Evolutionary conservation across 768 basidiomycete genomes (phyloP), one percentile per base, ranked within the genome.

Genomic region (Phylloporus rhodoxanthus): DNA sequence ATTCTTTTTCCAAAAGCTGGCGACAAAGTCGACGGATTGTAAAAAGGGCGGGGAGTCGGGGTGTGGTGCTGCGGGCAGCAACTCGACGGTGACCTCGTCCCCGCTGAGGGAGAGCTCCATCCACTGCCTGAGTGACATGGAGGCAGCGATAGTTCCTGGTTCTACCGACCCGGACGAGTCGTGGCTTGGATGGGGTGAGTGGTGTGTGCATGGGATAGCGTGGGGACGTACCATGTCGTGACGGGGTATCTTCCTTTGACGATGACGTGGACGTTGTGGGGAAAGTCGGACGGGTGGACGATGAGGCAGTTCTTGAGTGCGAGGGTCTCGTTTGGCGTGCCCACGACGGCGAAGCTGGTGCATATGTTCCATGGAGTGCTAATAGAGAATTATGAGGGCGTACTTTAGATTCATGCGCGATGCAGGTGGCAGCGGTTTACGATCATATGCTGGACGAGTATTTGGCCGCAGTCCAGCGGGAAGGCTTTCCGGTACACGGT

Each of bases 51-150:
- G 78, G 9, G 78, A 71, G 43, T 76, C 72, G 0, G 79, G 77
- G 26, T 79, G 72, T 7, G 76, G 64, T 14, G 79, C 73, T 4
- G 62, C 23, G 15, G 61, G 67, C 19, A 90, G 75, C 2, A 78
- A 67, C 48, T 87, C 82, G 33, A 95, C 75, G 14, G 84, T 77
- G 45, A 89, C 85, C 13, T 73, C 62, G 62, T 96, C 93, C 0
- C 91, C 91, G 2, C 74, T 67, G 34, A 86, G 68, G 14, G 91
- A 91, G 7, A 97, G 75, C 5, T 84, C 85, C 37, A 93, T 86
- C 92, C 92, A 99, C 70, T 89, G 83, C 9, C 96, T 80, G 51
- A 92, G 89, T 51, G 81, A 69, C 20, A 80, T 75, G 25, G 87
- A 85, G 6, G 84, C 82, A n/a, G 86, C 92, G 25, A 98, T 75